phyloP scores from a whole-genome alignment of 208 protist genomes.

The Crithidia bombi region DNA sequence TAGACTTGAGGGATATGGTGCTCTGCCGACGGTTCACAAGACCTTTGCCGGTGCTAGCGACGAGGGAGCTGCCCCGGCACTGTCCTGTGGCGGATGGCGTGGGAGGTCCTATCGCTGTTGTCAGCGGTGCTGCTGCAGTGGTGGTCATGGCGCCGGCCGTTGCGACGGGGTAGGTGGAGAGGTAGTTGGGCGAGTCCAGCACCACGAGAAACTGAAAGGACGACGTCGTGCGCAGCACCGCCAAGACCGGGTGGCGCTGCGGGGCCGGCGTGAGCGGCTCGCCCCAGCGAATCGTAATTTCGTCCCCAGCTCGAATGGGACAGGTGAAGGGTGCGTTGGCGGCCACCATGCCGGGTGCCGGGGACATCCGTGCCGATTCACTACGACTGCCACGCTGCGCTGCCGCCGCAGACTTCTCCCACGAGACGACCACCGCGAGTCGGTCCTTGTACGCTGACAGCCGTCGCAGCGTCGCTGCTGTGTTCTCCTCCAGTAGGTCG shows the following conservation, averaged over 20 bases:
- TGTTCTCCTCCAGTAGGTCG: slow-evolving; percentile 15
- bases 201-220: slow-evolving; percentile 21
- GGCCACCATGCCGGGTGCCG: not conserved
- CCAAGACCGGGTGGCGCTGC: slow-evolving; percentile 20
- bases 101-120: too few species aligned
- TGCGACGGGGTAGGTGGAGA: not conserved
- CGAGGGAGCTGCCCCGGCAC: not conserved
- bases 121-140: too few species aligned
- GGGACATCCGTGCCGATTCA: not conserved
- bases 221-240: slow-evolving; percentile 17
- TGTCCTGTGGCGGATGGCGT: not conserved
- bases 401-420: slow-evolving; percentile 1
- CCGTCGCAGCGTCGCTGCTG: not conserved
- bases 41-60: not conserved
- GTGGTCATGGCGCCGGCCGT: not conserved
- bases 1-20: not conserved
- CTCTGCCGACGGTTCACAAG: slow-evolving; percentile 9
- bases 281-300: slow-evolving; percentile 32
- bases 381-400: not conserved
- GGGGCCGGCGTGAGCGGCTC: not conserved
- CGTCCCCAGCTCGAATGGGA: slow-evolving; percentile 32
- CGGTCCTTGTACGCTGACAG: not conserved
- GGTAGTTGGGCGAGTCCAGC: slow-evolving; percentile 24
- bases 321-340: not conserved
- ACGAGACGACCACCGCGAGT: slow-evolving; percentile 6